Conservation (phyloP, 2,329 filamentous ascomycete genomes). For the Alternaria arbusti region DNA sequence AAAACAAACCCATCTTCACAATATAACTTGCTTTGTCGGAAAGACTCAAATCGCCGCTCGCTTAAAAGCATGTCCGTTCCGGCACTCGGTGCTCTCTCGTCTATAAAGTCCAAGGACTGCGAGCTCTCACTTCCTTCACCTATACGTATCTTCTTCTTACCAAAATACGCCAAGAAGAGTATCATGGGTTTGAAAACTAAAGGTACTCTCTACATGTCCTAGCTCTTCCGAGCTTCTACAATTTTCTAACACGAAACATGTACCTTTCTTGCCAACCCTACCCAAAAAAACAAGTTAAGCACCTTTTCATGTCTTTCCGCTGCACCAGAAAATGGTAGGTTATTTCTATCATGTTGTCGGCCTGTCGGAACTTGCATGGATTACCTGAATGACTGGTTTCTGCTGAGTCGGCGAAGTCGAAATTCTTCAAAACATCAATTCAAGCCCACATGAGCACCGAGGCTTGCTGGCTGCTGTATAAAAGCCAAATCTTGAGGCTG, state of each 20-base stretch:
- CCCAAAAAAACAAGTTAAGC: neutral
- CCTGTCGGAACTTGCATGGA: neutral
- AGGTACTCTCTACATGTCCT: neutral
- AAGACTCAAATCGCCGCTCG: no score
- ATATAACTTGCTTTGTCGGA: no score
- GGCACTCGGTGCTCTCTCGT: neutral
- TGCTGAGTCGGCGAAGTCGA: neutral
- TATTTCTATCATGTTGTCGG: neutral
- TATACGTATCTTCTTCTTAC: neutral
- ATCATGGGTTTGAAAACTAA: no score
- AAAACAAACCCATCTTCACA: no score
- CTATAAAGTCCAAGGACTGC: neutral
- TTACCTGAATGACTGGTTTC: neutral
- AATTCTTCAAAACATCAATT: neutral
- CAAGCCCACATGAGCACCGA: neutral
- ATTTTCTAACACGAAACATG: neutral
- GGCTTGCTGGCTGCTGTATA: neutral
- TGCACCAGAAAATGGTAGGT: fast-evolving
- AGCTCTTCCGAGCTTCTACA: neutral
- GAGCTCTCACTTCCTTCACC: neutral
- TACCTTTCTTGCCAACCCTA: neutral
- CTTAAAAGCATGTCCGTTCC: neutral
- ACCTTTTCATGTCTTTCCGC: neutral
- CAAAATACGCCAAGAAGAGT: no score
- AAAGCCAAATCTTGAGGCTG: fast-evolving